Conservation (phyloP, 306 rosid genomes). For the Luffa acutangula region DNA sequence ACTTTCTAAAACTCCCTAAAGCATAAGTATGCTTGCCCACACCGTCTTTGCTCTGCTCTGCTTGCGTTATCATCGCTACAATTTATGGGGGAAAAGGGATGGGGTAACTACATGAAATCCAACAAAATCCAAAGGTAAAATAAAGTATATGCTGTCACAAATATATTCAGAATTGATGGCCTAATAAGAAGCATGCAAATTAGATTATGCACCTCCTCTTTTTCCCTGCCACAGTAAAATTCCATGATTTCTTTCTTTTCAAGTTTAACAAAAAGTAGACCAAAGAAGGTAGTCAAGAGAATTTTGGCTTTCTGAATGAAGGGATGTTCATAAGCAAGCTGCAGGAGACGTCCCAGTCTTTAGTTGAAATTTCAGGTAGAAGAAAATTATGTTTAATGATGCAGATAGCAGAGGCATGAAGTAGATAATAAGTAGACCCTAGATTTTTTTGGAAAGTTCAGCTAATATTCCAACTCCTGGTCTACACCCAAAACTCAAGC, state of each 20-base stretch:
- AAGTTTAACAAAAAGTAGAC: background rate
- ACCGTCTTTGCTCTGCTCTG: background rate
- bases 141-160: background rate
- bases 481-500: background rate
- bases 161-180: background rate
- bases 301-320: conserved; percentile 1
- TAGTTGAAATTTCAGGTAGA: background rate
- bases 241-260: background rate
- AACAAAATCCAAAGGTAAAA: background rate
- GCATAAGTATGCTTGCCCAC: background rate
- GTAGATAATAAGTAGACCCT: background rate
- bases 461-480: background rate
- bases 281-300: background rate
- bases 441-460: background rate
- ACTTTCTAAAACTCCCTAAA: background rate
- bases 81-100: background rate
- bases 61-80: background rate
- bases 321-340: background rate
- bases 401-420: background rate
- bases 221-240: background rate
- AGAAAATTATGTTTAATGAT: background rate
- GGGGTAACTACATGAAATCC: background rate
- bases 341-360: background rate
- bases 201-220: background rate
- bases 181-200: background rate